These are phyloP conservation scores for Arabis hirsuta DNA, from an alignment of 345 rosid species.

Conservation along the genomic window DNA sequence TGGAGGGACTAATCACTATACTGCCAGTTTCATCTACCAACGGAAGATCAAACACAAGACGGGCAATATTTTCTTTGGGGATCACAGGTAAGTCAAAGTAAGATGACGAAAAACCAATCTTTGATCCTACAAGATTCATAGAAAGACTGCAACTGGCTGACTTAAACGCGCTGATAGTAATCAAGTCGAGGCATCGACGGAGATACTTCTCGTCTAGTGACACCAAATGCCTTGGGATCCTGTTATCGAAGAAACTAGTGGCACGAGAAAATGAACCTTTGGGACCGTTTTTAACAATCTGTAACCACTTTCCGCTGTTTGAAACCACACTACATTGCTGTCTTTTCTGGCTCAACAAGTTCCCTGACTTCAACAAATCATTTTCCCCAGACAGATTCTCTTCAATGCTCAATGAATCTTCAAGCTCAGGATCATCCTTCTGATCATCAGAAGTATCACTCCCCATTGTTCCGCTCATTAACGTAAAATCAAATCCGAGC, in stretches of 20 bases:
- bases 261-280: constrained; percentile 55
- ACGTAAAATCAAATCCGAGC: constrained; percentile 17
- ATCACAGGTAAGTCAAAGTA: constrained; percentile 40
- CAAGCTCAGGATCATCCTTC: constrained; percentile 51
- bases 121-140: constrained; percentile 47
- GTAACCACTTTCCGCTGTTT: constrained; percentile 56
- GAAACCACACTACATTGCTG: constrained; percentile 48
- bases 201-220: constrained; percentile 78
- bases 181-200: constrained; percentile 68
- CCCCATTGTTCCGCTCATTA: constrained; percentile 54
- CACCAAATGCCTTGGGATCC: constrained; percentile 76
- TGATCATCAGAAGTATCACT: constrained; percentile 41
- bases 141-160: constrained; percentile 52
- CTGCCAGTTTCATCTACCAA: constrained; percentile 53
- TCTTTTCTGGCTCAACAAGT: constrained; percentile 50
- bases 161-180: constrained; percentile 61
- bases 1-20: constrained; percentile 54
- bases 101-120: constrained; percentile 46
- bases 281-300: constrained; percentile 51
- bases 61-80: constrained; percentile 47
- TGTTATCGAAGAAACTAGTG: constrained; percentile 51
- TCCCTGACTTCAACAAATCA: constrained; percentile 38
- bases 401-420: constrained; percentile 47
- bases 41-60: constrained; percentile 60
- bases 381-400: constrained; percentile 34